Percentiles rank a stretch among this genome's conserved stretches.
phyloP scores from a whole-genome alignment of 441 rosid genomes.

The Daphne laureola region DNA sequence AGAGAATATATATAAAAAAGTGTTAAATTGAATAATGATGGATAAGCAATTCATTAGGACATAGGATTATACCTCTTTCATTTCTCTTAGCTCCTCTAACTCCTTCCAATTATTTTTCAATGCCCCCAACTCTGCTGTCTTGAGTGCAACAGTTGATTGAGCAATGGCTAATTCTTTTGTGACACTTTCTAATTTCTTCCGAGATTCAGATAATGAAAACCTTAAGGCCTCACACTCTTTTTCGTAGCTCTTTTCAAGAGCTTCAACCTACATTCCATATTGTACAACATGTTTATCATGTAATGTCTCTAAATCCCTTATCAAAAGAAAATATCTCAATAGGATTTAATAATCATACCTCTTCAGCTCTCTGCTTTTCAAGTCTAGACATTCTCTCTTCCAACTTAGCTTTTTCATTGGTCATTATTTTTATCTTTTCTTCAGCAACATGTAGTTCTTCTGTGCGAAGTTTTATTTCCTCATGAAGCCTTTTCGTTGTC shows the following conservation, averaged over 20 bases:
- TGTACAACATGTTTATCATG: neutral
- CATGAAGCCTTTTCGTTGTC: constrained; percentile 54
- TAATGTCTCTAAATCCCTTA: constrained; percentile 11
- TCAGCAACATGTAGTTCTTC: constrained; percentile 48
- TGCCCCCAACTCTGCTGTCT: constrained; percentile 45
- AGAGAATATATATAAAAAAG: too few relatives aligned
- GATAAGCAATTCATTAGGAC: neutral
- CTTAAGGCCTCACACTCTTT: constrained; percentile 59
- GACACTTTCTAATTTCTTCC: constrained; percentile 52
- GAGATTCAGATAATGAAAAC: constrained; percentile 55
- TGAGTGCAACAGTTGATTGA: constrained; percentile 48
- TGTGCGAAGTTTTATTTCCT: constrained; percentile 52
- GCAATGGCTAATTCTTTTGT: constrained; percentile 40
- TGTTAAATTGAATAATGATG: neutral
- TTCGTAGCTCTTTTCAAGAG: constrained; percentile 47
- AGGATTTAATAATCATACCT: constrained; percentile 36
- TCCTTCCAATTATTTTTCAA: constrained; percentile 71
- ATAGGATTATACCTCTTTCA: constrained; percentile 69
- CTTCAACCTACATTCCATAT: constrained; percentile 37
- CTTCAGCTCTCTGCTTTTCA: constrained; percentile 61
- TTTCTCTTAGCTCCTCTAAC: constrained; percentile 83
- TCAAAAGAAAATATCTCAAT: constrained; percentile 5
- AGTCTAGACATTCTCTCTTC: constrained; percentile 54
- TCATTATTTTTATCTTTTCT: constrained; percentile 41
- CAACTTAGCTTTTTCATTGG: constrained; percentile 48